phyloP scores from a whole-genome alignment of 73 alveolate species.

The Paramecium caudatum region DNA sequence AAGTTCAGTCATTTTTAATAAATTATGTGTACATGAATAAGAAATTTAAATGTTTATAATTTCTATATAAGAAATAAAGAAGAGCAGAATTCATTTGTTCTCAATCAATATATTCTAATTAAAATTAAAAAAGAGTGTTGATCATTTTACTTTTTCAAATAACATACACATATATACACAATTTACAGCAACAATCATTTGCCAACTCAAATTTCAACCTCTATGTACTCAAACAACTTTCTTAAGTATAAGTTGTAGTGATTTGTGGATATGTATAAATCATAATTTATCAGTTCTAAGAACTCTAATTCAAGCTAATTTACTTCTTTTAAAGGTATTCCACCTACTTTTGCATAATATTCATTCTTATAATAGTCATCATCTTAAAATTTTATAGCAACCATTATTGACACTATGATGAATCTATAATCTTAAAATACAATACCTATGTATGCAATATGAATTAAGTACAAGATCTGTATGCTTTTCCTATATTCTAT shows the following conservation, averaged over 20 bases:
- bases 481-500: conserved; percentile 77
- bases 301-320: neutral
- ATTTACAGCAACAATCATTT: too few species aligned
- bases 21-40: too few species aligned
- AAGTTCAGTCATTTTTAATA: too few species aligned
- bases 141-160: too few species aligned
- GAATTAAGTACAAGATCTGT: conserved; percentile 74
- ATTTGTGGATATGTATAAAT: neutral
- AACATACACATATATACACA: too few species aligned
- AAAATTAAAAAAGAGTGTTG: too few species aligned
- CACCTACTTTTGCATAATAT: conserved; percentile 90
- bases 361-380: conserved; percentile 82
- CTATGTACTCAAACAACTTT: neutral
- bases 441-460: conserved; percentile 79
- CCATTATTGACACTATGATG: neutral
- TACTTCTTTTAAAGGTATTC: conserved; percentile 71
- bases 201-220: conserved; percentile 28
- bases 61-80: too few species aligned
- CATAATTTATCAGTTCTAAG: conserved; percentile 1
- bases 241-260: neutral
- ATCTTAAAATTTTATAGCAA: conserved; percentile 79
- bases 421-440: conserved; percentile 70
- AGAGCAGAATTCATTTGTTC: too few species aligned
- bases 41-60: too few species aligned
- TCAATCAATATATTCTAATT: too few species aligned